Base-by-base conservation (phyloP, 2,329 filamentous ascomycete species). In the Coleophoma eucalyptorum region DNA sequence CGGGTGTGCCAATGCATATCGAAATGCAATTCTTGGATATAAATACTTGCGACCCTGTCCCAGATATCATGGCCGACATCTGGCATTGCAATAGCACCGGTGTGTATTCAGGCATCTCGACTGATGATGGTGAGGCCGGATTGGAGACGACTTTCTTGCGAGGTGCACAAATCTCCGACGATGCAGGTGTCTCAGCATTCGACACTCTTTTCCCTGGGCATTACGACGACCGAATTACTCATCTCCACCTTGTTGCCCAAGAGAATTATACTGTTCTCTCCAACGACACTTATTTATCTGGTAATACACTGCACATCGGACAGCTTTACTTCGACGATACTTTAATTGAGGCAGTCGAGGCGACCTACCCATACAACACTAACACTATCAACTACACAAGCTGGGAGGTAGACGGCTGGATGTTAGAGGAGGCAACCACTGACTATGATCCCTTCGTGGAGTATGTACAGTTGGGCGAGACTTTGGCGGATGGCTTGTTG, bases 21-120 rank as follows among this genome's bases (percentile, higher is more conserved):
- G 76, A 79, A 56, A 70, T 78, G 54, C 78, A 81, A 62, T 68
- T 81, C 49, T 70, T 81, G 48, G 78, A 82, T 53, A 70, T 44
- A n/a, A 38, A 68, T 71, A 80, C 77, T 12, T 81, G 78, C 65
- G 66, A 78, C 61, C 72, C 73, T 10, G 69, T 79, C 2, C 68
- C 72, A 3, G 63, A 73, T 45, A 69, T 72, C 13, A 75, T 70
- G 50, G 63, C 80, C 15, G 77, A 81, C 58, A 73, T 79, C 57
- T 82, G 79, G 78, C 49, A 51, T 31, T 71, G 60, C 43, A 61
- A 58, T 41, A 51, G 68, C 52, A 55, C 54, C 5, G 75, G 75
- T 42, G 69, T 76, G 11, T 79, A 79, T 64, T 72, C 70, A 15
- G 76, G 76, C 48, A 69, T 78, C 33, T 58, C 63, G 3, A 67